phyloP scores from a whole-genome alignment of 495 filamentous ascomycete genomes.

The Astrothelium macrocarpum region DNA sequence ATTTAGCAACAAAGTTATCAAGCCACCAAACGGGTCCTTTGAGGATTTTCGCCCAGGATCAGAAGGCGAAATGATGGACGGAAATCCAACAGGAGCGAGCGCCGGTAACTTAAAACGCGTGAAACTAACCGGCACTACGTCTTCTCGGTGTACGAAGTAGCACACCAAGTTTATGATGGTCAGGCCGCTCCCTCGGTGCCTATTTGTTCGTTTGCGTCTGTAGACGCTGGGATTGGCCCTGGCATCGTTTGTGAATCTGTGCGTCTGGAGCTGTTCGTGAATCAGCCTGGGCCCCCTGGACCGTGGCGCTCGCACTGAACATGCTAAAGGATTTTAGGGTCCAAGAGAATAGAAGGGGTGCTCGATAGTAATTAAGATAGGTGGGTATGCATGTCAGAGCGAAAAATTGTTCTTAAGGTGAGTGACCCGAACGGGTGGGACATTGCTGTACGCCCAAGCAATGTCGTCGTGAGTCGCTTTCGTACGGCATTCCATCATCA shows the following conservation, averaged over 20 bases:
- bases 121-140: not conserved
- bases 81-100: not conserved
- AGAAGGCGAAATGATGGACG: not conserved
- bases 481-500: not conserved
- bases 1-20: not conserved
- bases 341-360: not conserved
- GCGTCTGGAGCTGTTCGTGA: not conserved
- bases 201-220: not conserved
- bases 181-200: too few species aligned
- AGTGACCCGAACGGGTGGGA: not conserved
- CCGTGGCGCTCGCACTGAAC: not conserved
- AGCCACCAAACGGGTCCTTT: too few species aligned
- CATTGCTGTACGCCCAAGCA: not conserved
- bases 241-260: not conserved
- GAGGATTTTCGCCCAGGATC: not conserved
- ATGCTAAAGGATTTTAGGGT: not conserved
- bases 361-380: not conserved
- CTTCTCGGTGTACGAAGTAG: not conserved
- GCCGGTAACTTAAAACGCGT: not conserved
- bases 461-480: not conserved
- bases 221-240: not conserved
- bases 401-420: slow-evolving; percentile 1
- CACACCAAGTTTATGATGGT: too few species aligned
- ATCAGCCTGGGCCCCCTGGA: not conserved
- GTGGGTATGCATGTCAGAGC: not conserved